Evolutionary conservation across 768 basidiomycete species (phyloP), one percentile per base, ranked within the genome.

Genomic region (Boletus fagicola): DNA sequence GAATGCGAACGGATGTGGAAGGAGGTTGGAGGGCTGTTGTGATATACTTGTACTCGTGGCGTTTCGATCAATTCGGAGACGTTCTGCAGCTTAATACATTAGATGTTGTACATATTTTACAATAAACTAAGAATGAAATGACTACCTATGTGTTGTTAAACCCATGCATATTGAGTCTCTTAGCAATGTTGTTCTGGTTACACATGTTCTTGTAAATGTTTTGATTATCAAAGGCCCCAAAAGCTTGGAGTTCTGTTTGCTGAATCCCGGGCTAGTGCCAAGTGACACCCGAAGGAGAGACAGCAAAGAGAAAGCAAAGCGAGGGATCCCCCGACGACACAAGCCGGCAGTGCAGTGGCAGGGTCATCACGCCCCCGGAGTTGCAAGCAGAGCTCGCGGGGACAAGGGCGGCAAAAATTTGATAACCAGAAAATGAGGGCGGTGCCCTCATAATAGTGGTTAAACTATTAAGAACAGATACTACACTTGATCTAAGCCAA

Each of bases 401-500:
- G 40, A 59, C 62, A 65, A 64, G 38, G 50, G 68, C 59, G 61
- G 38, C 69, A 69, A 69, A 69, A 68, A 62, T 70, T 69, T 77
- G 74, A 81, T 82, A 82, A 83, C 80, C 80, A 81, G 68, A 68
- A 63, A 79, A 79, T 76, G 74, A 73, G 72, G 67, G 77, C 80
- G 72, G 74, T 81, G 80, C 77, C 74, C 69, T 70, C 77, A 80
- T 81, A 80, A 81, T 79, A 80, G 80, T 78, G 78, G 79, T 71
- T 80, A 72, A 61, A 75, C 79, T 83, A 77, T 77, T 77, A 82
- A 83, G 81, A 83, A 84, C 82, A 84, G 83, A 84, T 84, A 84
- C 83, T 84, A 84, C 83, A 84, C 83, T 84, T 84, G 83, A 84
- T 84, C 83, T 83, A 83, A 84, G 65, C 49, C 83, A 83, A 81